phyloP scores from a whole-genome alignment of 2,329 filamentous ascomycete species.

The Curvularia lunata region DNA sequence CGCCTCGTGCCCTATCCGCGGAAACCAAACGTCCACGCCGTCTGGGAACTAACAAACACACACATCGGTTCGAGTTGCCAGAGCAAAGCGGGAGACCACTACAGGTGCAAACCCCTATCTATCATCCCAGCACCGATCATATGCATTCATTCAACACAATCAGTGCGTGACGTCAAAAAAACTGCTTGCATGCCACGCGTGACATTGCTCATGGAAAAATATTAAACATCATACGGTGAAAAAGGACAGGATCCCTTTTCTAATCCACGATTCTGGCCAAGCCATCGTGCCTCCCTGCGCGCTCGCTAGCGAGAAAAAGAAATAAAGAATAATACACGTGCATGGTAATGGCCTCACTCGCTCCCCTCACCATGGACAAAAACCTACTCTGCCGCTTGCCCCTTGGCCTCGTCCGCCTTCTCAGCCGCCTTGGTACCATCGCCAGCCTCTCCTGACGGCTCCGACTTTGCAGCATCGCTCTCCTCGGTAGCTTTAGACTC shows the following conservation, averaged over 20 bases:
- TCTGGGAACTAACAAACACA: neutral
- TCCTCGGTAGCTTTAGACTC: constrained; percentile 11
- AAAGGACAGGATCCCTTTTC: neutral
- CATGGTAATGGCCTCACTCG: neutral
- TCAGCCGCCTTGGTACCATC: constrained; percentile 13
- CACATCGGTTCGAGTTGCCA: constrained; percentile 3
- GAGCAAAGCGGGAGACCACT: neutral
- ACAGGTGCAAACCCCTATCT: neutral
- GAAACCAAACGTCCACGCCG: constrained; percentile 2
- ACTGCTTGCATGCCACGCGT: neutral
- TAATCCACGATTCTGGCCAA: constrained; percentile 2
- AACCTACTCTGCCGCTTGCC: constrained; percentile 6
- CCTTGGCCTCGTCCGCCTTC: constrained; percentile 17
- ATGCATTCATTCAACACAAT: neutral
- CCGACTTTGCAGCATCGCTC: constrained; percentile 8
- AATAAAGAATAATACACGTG: constrained; percentile 8
- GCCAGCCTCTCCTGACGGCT: constrained; percentile 25
- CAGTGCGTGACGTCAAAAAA: neutral
- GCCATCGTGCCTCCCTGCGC: neutral
- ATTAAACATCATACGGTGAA: constrained; percentile 6
- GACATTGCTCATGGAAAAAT: neutral
- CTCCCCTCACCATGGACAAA: neutral
- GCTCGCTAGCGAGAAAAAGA: constrained; percentile 5
- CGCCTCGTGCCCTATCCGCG: neutral
- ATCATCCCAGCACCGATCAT: neutral